Evolutionary conservation across 768 basidiomycete genomes (phyloP).

Genomic region (Plicaturopsis crispa): DNA sequence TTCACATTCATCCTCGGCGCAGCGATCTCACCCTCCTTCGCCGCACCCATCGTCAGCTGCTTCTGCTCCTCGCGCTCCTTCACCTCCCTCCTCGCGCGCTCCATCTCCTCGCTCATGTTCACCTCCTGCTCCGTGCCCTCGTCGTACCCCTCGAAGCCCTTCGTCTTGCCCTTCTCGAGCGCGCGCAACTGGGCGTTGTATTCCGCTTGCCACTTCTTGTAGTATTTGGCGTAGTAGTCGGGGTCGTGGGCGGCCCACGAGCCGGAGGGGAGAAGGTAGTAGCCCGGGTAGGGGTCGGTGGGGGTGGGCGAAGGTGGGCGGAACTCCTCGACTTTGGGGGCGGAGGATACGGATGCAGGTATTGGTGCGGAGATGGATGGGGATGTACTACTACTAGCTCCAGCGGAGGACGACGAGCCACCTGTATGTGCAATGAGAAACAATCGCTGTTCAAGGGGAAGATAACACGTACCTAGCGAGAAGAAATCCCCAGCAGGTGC

Average conservation of each 20-base stretch:
- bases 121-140: slow-evolving; percentile 47
- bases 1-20: slow-evolving; percentile 81
- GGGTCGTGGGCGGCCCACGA: slow-evolving; percentile 71
- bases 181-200: slow-evolving; percentile 66
- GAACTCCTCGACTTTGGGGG: slow-evolving; percentile 61
- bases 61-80: slow-evolving; percentile 74
- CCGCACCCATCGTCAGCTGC: slow-evolving; percentile 58
- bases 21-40: slow-evolving; percentile 37
- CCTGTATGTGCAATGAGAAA: slow-evolving; percentile 7
- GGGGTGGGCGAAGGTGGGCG: slow-evolving; percentile 68
- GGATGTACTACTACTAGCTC: slow-evolving; percentile 8
- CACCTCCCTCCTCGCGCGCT: slow-evolving; percentile 64
- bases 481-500: slow-evolving; percentile 56
- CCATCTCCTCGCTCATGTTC: slow-evolving; percentile 70
- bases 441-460: not conserved
- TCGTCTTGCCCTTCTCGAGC: slow-evolving; percentile 59
- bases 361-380: slow-evolving; percentile 8
- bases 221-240: slow-evolving; percentile 58
- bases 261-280: slow-evolving; percentile 79
- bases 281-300: slow-evolving; percentile 77
- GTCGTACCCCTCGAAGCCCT: slow-evolving; percentile 66
- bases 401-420: slow-evolving; percentile 18
- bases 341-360: slow-evolving; percentile 45
- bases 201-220: slow-evolving; percentile 66
- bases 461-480: slow-evolving; percentile 42